Percentiles rank a stretch among this genome's conserved stretches.
Conservation (phyloP, 495 filamentous ascomycete genomes). For the Cenococcum geophilum region DNA sequence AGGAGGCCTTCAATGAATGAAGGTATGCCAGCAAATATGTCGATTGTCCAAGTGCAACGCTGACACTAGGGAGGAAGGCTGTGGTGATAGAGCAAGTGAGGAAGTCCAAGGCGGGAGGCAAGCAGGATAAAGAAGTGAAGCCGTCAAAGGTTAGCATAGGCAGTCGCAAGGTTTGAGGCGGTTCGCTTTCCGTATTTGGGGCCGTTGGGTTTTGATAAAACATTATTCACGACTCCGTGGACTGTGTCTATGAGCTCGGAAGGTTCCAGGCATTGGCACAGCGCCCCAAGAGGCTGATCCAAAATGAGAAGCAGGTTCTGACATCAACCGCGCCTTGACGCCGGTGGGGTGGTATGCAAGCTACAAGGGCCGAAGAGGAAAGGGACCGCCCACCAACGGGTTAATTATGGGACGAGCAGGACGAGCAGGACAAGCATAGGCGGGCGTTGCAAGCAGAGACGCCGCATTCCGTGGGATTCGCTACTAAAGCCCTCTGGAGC, state of each 20-base stretch:
- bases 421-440: conserved; percentile 13
- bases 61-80: conserved; percentile 1
- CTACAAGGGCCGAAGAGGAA: conserved; percentile 7
- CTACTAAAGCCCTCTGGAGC: not conserved
- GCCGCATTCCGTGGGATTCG: conserved; percentile 4
- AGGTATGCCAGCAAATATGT: conserved; percentile 6
- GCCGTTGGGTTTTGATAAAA: conserved; percentile 32
- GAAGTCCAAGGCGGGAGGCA: conserved; percentile 4
- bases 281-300: conserved; percentile 29
- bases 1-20: not conserved
- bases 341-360: conserved; percentile 8
- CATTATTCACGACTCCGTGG: conserved; percentile 27
- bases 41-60: not conserved
- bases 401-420: conserved; percentile 26
- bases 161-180: conserved; percentile 1
- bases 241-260: conserved; percentile 25
- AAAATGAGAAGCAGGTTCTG: conserved; percentile 31
- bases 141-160: conserved; percentile 11
- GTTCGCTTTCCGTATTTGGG: conserved; percentile 22
- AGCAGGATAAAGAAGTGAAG: conserved; percentile 9
- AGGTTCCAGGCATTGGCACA: conserved; percentile 28
- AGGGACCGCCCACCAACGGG: conserved; percentile 11
- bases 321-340: conserved; percentile 23
- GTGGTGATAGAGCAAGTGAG: conserved; percentile 18
- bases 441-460: conserved; percentile 11